Percentiles rank a stretch among this genome's conserved stretches.
These are phyloP conservation scores for Globisporangium echinulatum DNA, from an alignment of 352 stramenopile species.

Conservation along the genomic window DNA sequence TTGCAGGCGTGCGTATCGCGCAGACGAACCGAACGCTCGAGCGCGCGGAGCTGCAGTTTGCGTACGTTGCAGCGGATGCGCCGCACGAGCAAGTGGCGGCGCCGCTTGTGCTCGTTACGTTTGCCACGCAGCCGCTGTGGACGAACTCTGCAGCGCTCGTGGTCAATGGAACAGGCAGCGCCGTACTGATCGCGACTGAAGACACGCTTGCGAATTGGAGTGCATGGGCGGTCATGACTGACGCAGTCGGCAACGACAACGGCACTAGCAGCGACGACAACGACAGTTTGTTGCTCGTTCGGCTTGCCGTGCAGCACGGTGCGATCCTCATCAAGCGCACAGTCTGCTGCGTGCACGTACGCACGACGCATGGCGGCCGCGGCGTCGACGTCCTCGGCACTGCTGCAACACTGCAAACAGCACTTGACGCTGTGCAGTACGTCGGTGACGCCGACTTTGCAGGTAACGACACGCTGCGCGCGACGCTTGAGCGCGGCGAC, in stretches of 20 bases:
- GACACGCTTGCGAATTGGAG: constrained; percentile 1
- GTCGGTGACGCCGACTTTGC: constrained; percentile 12
- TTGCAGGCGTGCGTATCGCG: constrained; percentile 3
- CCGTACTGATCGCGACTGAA: not conserved
- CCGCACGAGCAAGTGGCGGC: not conserved
- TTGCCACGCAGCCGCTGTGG: not conserved
- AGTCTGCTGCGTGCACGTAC: constrained; percentile 12
- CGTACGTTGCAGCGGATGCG: not conserved
- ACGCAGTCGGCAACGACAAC: not conserved
- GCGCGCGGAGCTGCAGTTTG: constrained; percentile 7
- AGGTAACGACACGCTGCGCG: constrained; percentile 8
- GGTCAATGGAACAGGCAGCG: too few relatives aligned
- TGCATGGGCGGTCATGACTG: constrained; percentile 2
- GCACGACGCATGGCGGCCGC: not conserved
- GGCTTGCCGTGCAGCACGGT: constrained; percentile 3
- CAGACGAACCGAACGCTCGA: constrained; percentile 1
- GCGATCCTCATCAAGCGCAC: constrained; percentile 1
- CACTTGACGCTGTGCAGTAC: constrained; percentile 14
- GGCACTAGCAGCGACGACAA: not conserved
- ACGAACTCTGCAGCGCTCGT: too few relatives aligned
- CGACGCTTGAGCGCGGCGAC: not conserved
- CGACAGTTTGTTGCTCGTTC: constrained; percentile 3
- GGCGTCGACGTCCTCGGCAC: constrained; percentile 6
- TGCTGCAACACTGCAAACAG: constrained; percentile 1
- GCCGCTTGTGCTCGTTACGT: constrained; percentile 6